Percentiles rank a stretch among this genome's conserved stretches.
These are phyloP conservation scores for Erysimum cheiranthoides DNA, from an alignment of 345 rosid genomes.

Conservation along the genomic window DNA sequence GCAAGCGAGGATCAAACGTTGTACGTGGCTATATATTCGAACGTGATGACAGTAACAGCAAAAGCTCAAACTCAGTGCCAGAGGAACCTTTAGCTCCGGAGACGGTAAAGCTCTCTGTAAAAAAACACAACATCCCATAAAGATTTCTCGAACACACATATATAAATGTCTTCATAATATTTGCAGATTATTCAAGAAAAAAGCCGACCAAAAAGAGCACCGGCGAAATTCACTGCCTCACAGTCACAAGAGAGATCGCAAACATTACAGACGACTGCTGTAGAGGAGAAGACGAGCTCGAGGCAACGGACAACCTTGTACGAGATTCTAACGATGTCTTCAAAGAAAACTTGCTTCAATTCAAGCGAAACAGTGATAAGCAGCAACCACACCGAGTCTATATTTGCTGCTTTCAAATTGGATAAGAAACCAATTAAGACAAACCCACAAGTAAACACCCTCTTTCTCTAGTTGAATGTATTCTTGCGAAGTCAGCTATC, in stretches of 20 bases:
- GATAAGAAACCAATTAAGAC: slow-evolving; percentile 54
- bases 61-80: slow-evolving; percentile 50
- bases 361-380: slow-evolving; percentile 45
- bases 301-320: slow-evolving; percentile 56
- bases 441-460: slow-evolving; percentile 28
- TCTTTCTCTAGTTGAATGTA: background rate
- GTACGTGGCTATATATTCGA: slow-evolving; percentile 80
- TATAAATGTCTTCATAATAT: background rate
- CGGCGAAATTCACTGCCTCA: slow-evolving; percentile 64
- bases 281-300: slow-evolving; percentile 48
- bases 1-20: slow-evolving; percentile 63
- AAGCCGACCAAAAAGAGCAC: slow-evolving; percentile 53
- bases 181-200: slow-evolving; percentile 61
- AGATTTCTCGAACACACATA: slow-evolving; percentile 10
- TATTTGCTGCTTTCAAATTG: slow-evolving; percentile 83
- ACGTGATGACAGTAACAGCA: slow-evolving; percentile 72
- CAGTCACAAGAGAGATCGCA: slow-evolving; percentile 54
- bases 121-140: background rate
- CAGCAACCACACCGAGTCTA: slow-evolving; percentile 61
- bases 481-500: background rate
- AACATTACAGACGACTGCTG: slow-evolving; percentile 41
- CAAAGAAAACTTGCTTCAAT: slow-evolving; percentile 50
- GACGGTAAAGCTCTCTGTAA: slow-evolving; percentile 52
- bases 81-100: slow-evolving; percentile 66
- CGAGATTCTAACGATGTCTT: slow-evolving; percentile 71